A percentile compares a stretch with the other conserved stretches of the same genome.
These are phyloP conservation scores for Euptelea pleiosperma DNA, from an alignment of 164 flowering plant species.

Conservation along the genomic window DNA sequence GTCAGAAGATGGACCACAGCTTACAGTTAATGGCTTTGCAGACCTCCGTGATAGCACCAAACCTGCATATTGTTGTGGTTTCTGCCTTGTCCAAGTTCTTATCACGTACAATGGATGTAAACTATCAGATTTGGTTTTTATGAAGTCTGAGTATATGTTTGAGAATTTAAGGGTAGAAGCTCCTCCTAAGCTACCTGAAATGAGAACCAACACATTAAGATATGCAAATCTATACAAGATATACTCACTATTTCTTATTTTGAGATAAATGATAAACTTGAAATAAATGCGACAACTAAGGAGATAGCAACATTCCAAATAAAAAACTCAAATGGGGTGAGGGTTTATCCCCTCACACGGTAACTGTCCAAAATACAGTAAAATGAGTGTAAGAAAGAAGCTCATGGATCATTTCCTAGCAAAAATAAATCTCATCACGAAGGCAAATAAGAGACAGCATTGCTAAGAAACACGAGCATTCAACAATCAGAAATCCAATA, in stretches of 20 bases:
- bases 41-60: conserved; percentile 23
- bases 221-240: no score
- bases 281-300: no score
- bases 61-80: conserved; percentile 20
- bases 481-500: neutral
- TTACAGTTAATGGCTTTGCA: conserved; percentile 19
- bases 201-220: conserved; percentile 8
- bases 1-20: conserved; percentile 28
- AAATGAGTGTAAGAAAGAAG: neutral
- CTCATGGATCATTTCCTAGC: neutral
- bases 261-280: no score
- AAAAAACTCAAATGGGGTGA: no score
- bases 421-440: no score
- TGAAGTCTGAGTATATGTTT: conserved; percentile 21
- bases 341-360: no score
- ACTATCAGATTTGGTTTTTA: conserved; percentile 23
- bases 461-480: neutral
- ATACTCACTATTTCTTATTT: no score
- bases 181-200: conserved; percentile 55
- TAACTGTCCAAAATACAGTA: no score
- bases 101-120: conserved; percentile 11
- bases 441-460: no score
- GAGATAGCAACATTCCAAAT: no score
- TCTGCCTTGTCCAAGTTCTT: conserved; percentile 21
- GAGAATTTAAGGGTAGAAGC: conserved; percentile 33